Evolutionary conservation across 2,329 filamentous ascomycete genomes (phyloP).

Genomic region (Cercospora sp.): DNA sequence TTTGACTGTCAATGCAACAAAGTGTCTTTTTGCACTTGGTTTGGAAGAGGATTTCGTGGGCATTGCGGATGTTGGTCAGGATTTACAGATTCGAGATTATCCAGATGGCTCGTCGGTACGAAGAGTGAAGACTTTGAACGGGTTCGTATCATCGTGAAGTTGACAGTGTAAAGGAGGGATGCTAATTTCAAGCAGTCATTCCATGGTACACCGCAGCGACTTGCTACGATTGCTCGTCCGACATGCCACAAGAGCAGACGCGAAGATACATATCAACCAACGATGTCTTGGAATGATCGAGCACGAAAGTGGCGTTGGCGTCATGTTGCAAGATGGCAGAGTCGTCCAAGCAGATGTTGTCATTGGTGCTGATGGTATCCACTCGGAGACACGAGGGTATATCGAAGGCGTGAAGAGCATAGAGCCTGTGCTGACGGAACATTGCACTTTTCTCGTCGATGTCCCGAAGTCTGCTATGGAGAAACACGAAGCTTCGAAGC

Average conservation of each 20-base stretch:
- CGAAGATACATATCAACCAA: conserved; percentile 11
- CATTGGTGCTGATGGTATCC: conserved; percentile 15
- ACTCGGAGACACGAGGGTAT: conserved; percentile 5
- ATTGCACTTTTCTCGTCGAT: conserved; percentile 18
- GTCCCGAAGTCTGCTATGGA: conserved; percentile 7
- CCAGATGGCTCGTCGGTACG: conserved; percentile 12
- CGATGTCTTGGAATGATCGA: conserved; percentile 8
- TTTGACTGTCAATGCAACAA: conserved; percentile 12
- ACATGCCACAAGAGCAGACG: conserved; percentile 12
- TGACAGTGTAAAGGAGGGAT: neutral
- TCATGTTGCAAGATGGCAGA: conserved; percentile 10
- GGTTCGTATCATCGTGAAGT: neutral
- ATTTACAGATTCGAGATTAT: neutral
- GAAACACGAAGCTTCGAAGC: neutral
- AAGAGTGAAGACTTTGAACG: conserved; percentile 7
- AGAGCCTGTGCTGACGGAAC: conserved; percentile 5
- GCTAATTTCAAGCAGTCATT: neutral
- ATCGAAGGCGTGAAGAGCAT: conserved; percentile 1
- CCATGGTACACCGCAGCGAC: conserved; percentile 15
- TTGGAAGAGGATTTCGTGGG: conserved; percentile 8
- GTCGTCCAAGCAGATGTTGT: conserved; percentile 11
- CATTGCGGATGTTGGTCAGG: conserved; percentile 9
- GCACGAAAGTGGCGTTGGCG: neutral
- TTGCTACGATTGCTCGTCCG: conserved; percentile 3
- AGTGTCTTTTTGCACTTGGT: conserved; percentile 4